These are phyloP conservation scores for Rhizopogon hawkerae DNA, from an alignment of 1,284 basidiomycete genomes.

Conservation along the genomic window DNA sequence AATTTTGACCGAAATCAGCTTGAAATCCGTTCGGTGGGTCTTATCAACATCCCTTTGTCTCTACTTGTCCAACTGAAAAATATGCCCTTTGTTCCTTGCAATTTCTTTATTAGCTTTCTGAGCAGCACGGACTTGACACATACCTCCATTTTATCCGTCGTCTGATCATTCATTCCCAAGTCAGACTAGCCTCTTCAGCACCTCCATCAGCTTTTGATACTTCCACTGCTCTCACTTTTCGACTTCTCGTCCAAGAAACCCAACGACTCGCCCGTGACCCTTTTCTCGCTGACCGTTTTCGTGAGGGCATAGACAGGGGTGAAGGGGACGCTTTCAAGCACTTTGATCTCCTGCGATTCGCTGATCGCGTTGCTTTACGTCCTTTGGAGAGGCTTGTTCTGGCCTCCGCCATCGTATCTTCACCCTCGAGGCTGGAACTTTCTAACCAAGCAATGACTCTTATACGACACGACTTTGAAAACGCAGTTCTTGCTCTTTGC, in stretches of 20 bases:
- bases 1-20: conserved; percentile 87
- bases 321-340: conserved; percentile 72
- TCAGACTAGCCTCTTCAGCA: conserved; percentile 49
- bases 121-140: conserved; percentile 90
- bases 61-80: conserved; percentile 13
- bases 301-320: conserved; percentile 78
- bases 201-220: conserved; percentile 57
- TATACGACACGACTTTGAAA: conserved; percentile 69
- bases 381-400: conserved; percentile 75
- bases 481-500: conserved; percentile 61
- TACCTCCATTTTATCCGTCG: conserved; percentile 94
- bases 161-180: conserved; percentile 79
- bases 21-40: conserved; percentile 78
- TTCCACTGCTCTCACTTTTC: conserved; percentile 67
- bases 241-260: conserved; percentile 78
- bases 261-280: conserved; percentile 82
- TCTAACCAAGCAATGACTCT: conserved; percentile 56
- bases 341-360: conserved; percentile 73
- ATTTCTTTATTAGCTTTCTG: conserved; percentile 61
- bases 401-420: conserved; percentile 62
- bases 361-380: conserved; percentile 66
- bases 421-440: conserved; percentile 66
- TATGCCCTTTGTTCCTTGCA: conserved; percentile 10
- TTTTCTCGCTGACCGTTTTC: conserved; percentile 75
- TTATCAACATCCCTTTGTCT: conserved; percentile 7